Base-by-base conservation (phyloP, 1,284 basidiomycete species). In the Phenoliferia sp. region DNA sequence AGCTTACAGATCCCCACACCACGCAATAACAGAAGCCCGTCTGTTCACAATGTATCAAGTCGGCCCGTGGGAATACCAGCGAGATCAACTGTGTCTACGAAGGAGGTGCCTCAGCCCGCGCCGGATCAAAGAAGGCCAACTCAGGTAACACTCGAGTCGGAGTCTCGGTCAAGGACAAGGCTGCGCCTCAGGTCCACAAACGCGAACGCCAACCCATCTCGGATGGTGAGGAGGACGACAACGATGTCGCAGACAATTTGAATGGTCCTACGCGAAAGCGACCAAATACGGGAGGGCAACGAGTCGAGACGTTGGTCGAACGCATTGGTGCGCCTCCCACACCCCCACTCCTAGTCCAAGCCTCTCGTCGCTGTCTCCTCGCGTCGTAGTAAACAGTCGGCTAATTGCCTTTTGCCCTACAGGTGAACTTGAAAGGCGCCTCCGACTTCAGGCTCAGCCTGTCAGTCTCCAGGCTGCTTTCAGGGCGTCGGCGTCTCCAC, bases 31-130 rank as follows among this genome's bases (percentile, higher is more conserved):
- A 28, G 54, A 29, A 34, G 22, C 52, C 52, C 5, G 34, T 36
- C 61, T 72, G 65, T 60, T 57, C 70, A 1, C 68, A 69, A 3
- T 72, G 71, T 59, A 61, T 65, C 34, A 72, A 72, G 22, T 72
- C 71, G 1, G 64, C 68, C 15, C 62, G 66, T 12, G 69, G 71
- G 34, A 63, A 68, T 34, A 4, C 17, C 1, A 1, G 34, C 6
- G 26, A 62, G 26, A 22, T 29, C 7, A 68, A 63, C 48, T 72
- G 71, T 39, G 65, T 61, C 44, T 72, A 72, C 65, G 71, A 72
- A n/a, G 71, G 71, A 12, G 61, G 56, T 2, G 60, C 61, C 2
- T 52, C 69, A 0, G 63, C 65, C 26, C 52, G 54, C 28, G 60
- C 63, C 2, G 65, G 48, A n/a, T 32, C 57, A 3, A 39, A 66